Base-by-base conservation (phyloP, 208 protist genomes). In the Leishmania gerbilli region DNA sequence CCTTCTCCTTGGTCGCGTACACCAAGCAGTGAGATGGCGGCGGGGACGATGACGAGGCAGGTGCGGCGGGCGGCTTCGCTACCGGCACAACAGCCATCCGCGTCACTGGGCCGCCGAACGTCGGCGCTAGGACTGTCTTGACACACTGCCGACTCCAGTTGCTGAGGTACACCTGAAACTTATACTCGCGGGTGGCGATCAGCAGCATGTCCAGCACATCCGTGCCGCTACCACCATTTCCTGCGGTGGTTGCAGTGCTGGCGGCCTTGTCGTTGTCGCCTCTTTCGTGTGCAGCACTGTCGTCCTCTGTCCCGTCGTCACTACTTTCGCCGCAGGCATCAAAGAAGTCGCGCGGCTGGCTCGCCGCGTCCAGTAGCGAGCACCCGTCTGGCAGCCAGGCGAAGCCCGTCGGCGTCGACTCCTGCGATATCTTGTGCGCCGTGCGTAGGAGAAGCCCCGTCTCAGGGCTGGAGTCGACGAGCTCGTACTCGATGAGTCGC, bases 401-500 rank as follows among this genome's bases (percentile, higher is more conserved):
- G 79, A 98, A 93, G 5, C 96, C 96, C 1, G 97, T 99, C 17
- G 98, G 98, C 19, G 92, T 60, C 6, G 95, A 80, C 37, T 90
- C 91, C 87, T 99, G 97, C 47, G 97, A 97, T 77, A 99, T 97
- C 75, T 94, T 92, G 81, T 98, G 92, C 15, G 93, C 92, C 2
- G 84, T 91, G 34, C 93, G 88, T 74, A 98, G 76, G 82, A 93
- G 83, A 19, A 99, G 79, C 62, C 98, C 98, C 21, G 78, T 92
- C 79, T 95, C 90, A 15, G 97, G 88, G 55, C 91, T 88, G 31
- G 94, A 97, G 76, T 97, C 89, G 21, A 92, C 82, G 42, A 99
- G 76, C 84, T 99, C 96, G 85, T 99, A 99, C 90, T 99, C 97
- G 71, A 99, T 96, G 17, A 99, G 85, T 13, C 91, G 83, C 83